phyloP scores from a whole-genome alignment of 192 early-diverging fungal species.

The Coemansia sp. region DNA sequence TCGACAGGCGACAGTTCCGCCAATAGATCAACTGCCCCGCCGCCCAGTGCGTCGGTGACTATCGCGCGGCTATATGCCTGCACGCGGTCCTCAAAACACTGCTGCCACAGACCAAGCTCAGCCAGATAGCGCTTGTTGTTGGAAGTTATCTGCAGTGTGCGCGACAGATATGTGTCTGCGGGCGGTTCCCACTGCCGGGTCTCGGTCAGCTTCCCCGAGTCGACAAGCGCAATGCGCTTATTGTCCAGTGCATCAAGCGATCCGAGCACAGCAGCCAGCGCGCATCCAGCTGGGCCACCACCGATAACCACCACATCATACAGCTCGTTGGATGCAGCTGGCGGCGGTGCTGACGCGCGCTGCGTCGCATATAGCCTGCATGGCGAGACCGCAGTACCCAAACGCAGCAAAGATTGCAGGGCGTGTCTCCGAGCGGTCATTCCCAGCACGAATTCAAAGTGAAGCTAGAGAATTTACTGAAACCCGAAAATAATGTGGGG shows the following conservation, averaged over 20 bases:
- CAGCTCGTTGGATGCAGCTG: not conserved
- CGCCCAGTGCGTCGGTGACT: conserved; percentile 40
- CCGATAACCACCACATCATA: conserved; percentile 90
- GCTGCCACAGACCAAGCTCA: conserved; percentile 64
- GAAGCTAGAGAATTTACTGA: too few species aligned
- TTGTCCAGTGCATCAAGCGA: conserved; percentile 6
- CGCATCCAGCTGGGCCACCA: conserved; percentile 84
- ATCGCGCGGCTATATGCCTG: conserved; percentile 55
- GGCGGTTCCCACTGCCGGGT: conserved; percentile 54
- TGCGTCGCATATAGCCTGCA: not conserved
- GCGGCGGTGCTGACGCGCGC: not conserved
- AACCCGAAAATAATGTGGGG: too few species aligned
- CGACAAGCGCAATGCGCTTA: conserved; percentile 71
- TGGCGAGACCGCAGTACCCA: too few species aligned
- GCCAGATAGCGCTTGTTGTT: conserved; percentile 38
- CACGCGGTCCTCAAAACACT: conserved; percentile 56
- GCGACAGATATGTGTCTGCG: conserved; percentile 65
- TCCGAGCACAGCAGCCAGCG: conserved; percentile 69
- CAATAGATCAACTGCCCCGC: conserved; percentile 11
- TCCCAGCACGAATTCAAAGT: too few species aligned
- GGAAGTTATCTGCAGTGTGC: conserved; percentile 79
- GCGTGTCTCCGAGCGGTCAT: too few species aligned
- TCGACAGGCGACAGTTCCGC: not conserved
- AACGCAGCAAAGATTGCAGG: too few species aligned
- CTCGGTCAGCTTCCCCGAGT: conserved; percentile 65